Evolutionary conservation across 257 asterid species (phyloP).

Genomic region (Echites panduratus): DNA sequence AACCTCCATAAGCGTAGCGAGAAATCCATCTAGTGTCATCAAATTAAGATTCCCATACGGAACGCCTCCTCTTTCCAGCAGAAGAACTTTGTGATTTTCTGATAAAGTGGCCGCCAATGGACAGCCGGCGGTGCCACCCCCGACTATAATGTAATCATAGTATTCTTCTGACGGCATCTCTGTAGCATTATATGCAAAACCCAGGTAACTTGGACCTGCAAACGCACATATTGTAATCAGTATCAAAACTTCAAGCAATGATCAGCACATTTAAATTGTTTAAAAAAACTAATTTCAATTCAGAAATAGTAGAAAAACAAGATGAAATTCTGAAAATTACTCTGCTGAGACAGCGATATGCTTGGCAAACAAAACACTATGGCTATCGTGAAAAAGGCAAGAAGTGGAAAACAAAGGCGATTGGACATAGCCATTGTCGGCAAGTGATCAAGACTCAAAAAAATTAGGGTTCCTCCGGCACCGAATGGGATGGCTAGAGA

Average conservation of each 20-base stretch:
- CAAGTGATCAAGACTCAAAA: not conserved
- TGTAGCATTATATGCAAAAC: conserved; percentile 52
- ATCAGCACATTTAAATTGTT: not conserved
- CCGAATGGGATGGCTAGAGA: not conserved
- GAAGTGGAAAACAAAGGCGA: conserved; percentile 12
- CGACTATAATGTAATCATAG: conserved; percentile 56
- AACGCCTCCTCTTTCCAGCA: conserved; percentile 80
- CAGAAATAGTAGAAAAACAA: not conserved
- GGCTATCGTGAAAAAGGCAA: conserved; percentile 25
- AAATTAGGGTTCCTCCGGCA: not conserved
- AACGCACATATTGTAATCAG: not conserved
- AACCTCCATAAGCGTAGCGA: conserved; percentile 45
- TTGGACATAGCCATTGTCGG: conserved; percentile 28
- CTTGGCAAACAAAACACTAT: conserved; percentile 28
- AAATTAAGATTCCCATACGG: conserved; percentile 51
- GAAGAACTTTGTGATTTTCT: conserved; percentile 52
- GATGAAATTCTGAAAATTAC: conserved; percentile 27
- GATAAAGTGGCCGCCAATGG: conserved; percentile 88
- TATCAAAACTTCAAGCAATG: not conserved
- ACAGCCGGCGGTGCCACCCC: conserved; percentile 96
- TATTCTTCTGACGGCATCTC: conserved; percentile 52
- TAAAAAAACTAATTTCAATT: not conserved
- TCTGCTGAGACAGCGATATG: conserved; percentile 34
- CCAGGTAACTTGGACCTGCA: conserved; percentile 57
- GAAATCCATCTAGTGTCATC: conserved; percentile 74